Evolutionary conservation across 2,329 filamentous ascomycete genomes (phyloP).

Genomic region (Claviceps sp.): DNA sequence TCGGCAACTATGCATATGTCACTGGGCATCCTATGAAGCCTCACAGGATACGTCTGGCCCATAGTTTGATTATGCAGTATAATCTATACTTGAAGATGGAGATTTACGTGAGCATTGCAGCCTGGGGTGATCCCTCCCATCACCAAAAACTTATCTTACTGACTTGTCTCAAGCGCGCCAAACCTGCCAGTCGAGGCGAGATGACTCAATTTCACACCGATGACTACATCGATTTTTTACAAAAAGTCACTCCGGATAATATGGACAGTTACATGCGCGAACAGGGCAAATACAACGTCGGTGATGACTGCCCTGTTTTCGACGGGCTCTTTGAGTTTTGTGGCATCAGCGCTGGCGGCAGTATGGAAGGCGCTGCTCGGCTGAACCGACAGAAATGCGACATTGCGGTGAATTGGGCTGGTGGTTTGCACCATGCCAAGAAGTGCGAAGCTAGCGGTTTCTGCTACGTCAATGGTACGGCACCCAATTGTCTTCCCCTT

Average conservation of each 20-base stretch:
- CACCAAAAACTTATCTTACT: background rate
- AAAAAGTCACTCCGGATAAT: constrained; percentile 93
- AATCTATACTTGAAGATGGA: constrained; percentile 95
- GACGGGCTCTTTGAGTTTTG: constrained; percentile 97
- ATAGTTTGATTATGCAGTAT: constrained; percentile 93
- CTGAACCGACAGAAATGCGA: constrained; percentile 86
- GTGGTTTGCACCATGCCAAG: constrained; percentile 92
- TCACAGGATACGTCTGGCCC: constrained; percentile 85
- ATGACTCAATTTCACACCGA: constrained; percentile 89
- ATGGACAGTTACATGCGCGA: constrained; percentile 91
- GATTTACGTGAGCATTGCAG: constrained; percentile 59
- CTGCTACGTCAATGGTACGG: constrained; percentile 90
- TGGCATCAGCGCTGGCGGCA: constrained; percentile 84
- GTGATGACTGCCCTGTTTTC: constrained; percentile 94
- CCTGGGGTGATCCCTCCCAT: background rate
- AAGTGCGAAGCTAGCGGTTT: constrained; percentile 94
- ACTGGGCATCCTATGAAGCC: constrained; percentile 98
- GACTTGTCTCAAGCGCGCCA: constrained; percentile 47
- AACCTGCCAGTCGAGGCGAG: constrained; percentile 77
- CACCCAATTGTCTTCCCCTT: background rate
- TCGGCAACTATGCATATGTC: constrained; percentile 96
- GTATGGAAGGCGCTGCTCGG: constrained; percentile 83
- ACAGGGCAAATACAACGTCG: constrained; percentile 86
- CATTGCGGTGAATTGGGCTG: constrained; percentile 97
- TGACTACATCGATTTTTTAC: constrained; percentile 91